Evolutionary conservation across 2,329 filamentous ascomycete species (phyloP).

Genomic region (Aureobasidium subglaciale): DNA sequence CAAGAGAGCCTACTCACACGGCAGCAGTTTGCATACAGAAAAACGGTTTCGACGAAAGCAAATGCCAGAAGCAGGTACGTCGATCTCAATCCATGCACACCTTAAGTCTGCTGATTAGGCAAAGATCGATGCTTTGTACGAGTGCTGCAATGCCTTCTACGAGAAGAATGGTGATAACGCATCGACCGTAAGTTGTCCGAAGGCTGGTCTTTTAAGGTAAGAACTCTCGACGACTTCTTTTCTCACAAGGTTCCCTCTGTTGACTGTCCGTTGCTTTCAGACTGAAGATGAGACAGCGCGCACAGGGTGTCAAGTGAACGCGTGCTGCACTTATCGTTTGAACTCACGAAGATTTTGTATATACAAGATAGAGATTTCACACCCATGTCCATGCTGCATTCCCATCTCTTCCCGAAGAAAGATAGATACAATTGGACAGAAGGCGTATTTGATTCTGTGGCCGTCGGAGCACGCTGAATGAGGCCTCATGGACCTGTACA

Average conservation of each 20-base stretch:
- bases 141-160: constrained; percentile 90
- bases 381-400: constrained; percentile 37
- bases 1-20: constrained; percentile 1
- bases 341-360: constrained; percentile 8
- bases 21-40: constrained; percentile 69
- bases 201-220: constrained; percentile 62
- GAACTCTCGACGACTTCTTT: constrained; percentile 3
- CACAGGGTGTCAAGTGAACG: constrained; percentile 31
- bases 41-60: constrained; percentile 78
- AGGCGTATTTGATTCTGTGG: constrained; percentile 70
- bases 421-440: constrained; percentile 49
- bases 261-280: constrained; percentile 23
- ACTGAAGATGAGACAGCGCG: constrained; percentile 76
- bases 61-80: constrained; percentile 56
- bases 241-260: not conserved
- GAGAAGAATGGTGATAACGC: constrained; percentile 68
- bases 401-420: constrained; percentile 42
- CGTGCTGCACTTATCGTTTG: not conserved
- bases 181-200: constrained; percentile 76
- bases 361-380: constrained; percentile 29
- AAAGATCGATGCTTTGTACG: constrained; percentile 75
- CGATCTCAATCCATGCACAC: not conserved
- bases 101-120: not conserved
- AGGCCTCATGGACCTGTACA: constrained; percentile 80
- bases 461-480: constrained; percentile 90